Percentiles rank a stretch among this genome's conserved stretches.
Conservation (phyloP, 192 early-diverging fungal genomes). For the Thoreauomyces humboldtii region DNA sequence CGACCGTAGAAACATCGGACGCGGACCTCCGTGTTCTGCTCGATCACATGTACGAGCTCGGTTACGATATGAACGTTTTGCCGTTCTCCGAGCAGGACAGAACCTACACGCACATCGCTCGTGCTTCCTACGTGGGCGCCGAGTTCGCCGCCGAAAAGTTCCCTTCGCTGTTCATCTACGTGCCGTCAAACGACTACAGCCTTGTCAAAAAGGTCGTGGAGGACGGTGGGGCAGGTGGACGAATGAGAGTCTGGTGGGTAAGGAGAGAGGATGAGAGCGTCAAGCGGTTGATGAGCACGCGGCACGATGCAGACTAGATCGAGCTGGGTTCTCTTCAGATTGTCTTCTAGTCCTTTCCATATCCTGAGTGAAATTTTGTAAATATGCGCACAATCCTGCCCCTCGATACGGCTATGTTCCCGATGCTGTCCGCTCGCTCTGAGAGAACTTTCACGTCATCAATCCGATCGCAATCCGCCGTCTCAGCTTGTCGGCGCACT, state of each 20-base stretch:
- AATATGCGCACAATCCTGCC: no score
- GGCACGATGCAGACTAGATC: slow-evolving; percentile 11
- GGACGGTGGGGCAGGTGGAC: background rate
- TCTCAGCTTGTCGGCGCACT: no score
- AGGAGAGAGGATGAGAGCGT: slow-evolving; percentile 2
- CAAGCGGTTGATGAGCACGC: slow-evolving; percentile 15
- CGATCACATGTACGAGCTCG: background rate
- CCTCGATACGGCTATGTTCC: no score
- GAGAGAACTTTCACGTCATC: no score
- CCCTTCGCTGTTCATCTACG: slow-evolving; percentile 7
- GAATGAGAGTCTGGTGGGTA: slow-evolving; percentile 16
- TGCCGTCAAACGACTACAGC: slow-evolving; percentile 11
- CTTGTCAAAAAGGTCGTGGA: slow-evolving; percentile 5
- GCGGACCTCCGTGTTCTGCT: background rate
- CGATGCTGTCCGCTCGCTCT: no score
- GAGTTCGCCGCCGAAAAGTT: slow-evolving; percentile 1
- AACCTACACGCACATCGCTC: slow-evolving; percentile 6
- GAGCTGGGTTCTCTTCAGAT: no score
- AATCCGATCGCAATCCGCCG: no score
- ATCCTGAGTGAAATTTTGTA: no score
- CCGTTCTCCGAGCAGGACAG: background rate
- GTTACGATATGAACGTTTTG: slow-evolving; percentile 16
- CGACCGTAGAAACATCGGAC: background rate
- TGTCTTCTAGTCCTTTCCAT: no score
- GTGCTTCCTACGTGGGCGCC: slow-evolving; percentile 7